Evolutionary conservation across 352 stramenopile genomes (phyloP).

Genomic region (Phytophthora europaea): DNA sequence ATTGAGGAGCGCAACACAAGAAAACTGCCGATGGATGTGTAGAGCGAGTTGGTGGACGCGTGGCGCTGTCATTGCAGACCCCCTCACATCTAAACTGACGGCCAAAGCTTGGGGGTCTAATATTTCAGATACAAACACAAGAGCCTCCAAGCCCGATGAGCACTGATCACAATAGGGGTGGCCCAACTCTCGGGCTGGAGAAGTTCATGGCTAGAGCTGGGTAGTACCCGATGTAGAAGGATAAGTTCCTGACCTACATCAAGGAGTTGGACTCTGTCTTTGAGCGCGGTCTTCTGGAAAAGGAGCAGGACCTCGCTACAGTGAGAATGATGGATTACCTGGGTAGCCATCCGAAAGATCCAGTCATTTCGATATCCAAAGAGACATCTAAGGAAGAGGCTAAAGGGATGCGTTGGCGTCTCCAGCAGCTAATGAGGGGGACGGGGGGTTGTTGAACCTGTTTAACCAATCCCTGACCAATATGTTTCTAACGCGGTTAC

Average conservation of each 20-base stretch:
- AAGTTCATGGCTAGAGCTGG: too few relatives aligned
- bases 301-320: background rate
- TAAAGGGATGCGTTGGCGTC: background rate
- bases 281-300: background rate
- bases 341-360: background rate
- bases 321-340: background rate
- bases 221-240: too few relatives aligned
- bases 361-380: background rate
- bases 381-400: background rate
- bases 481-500: background rate
- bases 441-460: background rate
- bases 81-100: too few relatives aligned
- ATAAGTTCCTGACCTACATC: too few relatives aligned
- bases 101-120: too few relatives aligned
- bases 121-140: too few relatives aligned
- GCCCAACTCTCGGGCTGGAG: too few relatives aligned
- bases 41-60: too few relatives aligned
- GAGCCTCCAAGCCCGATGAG: too few relatives aligned
- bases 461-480: background rate
- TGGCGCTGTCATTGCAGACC: too few relatives aligned
- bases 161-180: too few relatives aligned
- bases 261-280: background rate
- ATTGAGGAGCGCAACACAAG: constrained; percentile 1
- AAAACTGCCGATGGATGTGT: too few relatives aligned
- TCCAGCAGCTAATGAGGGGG: background rate